phyloP scores from a whole-genome alignment of 1,139 yeast species.

The Kluyveromyces sp. region DNA sequence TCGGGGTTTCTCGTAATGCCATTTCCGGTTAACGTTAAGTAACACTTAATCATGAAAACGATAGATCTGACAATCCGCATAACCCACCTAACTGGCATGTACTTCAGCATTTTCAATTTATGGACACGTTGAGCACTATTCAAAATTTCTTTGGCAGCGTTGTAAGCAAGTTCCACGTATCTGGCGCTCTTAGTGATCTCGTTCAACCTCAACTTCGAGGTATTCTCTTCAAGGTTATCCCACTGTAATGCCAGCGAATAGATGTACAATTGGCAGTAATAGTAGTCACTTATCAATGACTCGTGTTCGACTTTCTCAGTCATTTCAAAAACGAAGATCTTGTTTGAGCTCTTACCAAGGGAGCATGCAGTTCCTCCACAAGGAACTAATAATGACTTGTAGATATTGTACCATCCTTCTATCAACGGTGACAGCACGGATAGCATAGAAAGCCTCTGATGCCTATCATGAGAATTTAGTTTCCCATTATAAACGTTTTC shows the following conservation, averaged over 20 bases:
- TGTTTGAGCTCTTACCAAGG: conserved; percentile 22
- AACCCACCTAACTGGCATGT: conserved; percentile 89
- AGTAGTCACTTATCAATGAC: conserved; percentile 70
- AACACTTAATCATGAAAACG: conserved; percentile 83
- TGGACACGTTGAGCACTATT: conserved; percentile 68
- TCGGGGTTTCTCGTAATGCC: conserved; percentile 22
- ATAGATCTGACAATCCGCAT: conserved; percentile 85
- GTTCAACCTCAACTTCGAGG: conserved; percentile 45
- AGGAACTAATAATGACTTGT: conserved; percentile 48
- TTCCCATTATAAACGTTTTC: conserved; percentile 70
- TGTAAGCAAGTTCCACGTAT: conserved; percentile 75
- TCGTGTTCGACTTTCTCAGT: conserved; percentile 54
- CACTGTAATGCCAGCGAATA: conserved; percentile 72
- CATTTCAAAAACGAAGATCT: conserved; percentile 34
- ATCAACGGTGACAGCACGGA: conserved; percentile 69
- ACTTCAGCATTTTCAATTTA: conserved; percentile 53
- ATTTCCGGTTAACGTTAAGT: conserved; percentile 54
- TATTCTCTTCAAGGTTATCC: conserved; percentile 30
- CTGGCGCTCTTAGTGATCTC: conserved; percentile 69
- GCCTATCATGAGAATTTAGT: conserved; percentile 45
- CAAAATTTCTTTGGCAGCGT: conserved; percentile 75
- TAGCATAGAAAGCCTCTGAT: conserved; percentile 65
- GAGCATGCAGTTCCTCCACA: conserved; percentile 27
- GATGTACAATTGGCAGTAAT: conserved; percentile 75
- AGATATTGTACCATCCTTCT: conserved; percentile 69